These are phyloP conservation scores for Erysimum cheiri DNA, from an alignment of 441 rosid genomes.

Conservation along the genomic window DNA sequence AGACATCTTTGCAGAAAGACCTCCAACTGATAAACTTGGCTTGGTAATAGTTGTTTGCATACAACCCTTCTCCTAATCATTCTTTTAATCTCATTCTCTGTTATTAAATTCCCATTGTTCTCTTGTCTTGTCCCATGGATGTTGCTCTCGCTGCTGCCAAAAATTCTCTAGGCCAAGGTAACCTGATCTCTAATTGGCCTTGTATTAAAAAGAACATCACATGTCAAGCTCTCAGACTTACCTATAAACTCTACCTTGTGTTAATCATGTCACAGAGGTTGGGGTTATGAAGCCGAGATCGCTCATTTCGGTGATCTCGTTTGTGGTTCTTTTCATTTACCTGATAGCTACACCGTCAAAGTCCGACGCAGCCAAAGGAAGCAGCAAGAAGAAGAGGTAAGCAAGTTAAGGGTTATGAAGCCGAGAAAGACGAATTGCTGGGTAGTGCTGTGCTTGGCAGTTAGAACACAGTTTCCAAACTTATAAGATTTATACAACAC, in stretches of 20 bases:
- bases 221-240: background rate
- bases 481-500: constrained; percentile 4
- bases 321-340: constrained; percentile 65
- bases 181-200: background rate
- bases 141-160: constrained; percentile 33
- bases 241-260: background rate
- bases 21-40: constrained; percentile 71
- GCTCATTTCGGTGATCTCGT: constrained; percentile 65
- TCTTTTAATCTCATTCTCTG: background rate
- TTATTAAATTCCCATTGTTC: constrained; percentile 19
- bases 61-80: constrained; percentile 1
- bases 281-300: constrained; percentile 74
- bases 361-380: constrained; percentile 48
- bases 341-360: constrained; percentile 54
- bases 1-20: constrained; percentile 75
- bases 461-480: background rate
- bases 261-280: constrained; percentile 22
- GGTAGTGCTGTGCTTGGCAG: background rate
- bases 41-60: constrained; percentile 52
- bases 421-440: background rate
- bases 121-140: constrained; percentile 47
- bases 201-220: background rate
- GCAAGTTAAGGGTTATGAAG: too few species aligned
- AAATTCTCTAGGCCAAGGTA: constrained; percentile 72
- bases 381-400: constrained; percentile 79